phyloP scores from a whole-genome alignment of 2,329 filamentous ascomycete genomes.

The Sclerotinia borealis region DNA sequence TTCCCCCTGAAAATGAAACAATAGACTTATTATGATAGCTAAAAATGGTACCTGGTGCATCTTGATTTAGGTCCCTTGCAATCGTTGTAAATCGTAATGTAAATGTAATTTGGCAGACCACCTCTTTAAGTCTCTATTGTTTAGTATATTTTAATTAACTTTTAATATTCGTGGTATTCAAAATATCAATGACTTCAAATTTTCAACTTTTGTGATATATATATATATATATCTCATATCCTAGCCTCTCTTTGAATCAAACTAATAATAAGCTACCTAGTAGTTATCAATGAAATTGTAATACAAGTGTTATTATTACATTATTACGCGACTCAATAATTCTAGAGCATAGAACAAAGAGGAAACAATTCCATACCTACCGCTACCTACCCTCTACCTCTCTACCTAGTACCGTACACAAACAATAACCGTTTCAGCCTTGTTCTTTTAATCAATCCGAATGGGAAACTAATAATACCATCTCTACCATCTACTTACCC shows the following conservation, averaged over 20 bases:
- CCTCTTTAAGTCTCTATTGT: no score
- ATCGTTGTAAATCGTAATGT: slow-evolving; percentile 2
- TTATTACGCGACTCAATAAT: neutral
- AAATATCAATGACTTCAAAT: neutral
- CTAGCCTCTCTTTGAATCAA: neutral
- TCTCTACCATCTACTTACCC: no score
- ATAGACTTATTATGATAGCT: no score
- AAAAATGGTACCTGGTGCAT: neutral
- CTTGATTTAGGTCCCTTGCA: neutral
- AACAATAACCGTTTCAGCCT: slow-evolving; percentile 8
- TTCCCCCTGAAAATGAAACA: no score
- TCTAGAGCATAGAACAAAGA: neutral
- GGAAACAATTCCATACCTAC: neutral
- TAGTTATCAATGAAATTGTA: no score
- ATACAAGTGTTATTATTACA: neutral
- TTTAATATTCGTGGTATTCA: neutral
- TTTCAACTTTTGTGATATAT: neutral
- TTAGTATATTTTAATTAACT: neutral
- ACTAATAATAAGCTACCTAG: neutral
- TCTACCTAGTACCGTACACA: no score
- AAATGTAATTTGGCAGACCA: no score
- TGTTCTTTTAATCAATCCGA: neutral
- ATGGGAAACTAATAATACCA: neutral
- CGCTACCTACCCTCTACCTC: neutral
- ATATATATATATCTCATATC: no score